Conservation (phyloP, 2,329 filamentous ascomycete species). For the Pyrenochaeta sp. region DNA sequence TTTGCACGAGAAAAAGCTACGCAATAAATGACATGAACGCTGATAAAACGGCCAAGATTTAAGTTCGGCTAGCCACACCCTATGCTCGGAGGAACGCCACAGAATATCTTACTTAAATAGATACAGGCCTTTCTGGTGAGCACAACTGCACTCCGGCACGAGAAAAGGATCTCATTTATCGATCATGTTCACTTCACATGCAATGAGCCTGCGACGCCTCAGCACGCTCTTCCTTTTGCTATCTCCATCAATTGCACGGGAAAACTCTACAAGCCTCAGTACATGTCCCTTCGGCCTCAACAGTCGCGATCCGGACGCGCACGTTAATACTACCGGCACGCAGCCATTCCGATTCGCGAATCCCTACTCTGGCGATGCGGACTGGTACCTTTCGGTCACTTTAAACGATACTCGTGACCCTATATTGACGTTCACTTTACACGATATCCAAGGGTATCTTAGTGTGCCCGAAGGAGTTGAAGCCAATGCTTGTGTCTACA, state of each 20-base stretch:
- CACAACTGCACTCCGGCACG: too few relatives aligned
- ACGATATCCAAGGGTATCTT: conserved; percentile 3
- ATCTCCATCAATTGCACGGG: neutral
- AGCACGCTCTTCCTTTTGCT: neutral
- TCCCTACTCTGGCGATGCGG: neutral
- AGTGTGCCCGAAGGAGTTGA: neutral
- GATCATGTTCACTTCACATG: too few relatives aligned
- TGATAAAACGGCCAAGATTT: too few relatives aligned
- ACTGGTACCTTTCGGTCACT: conserved; percentile 4
- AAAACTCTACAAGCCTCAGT: neutral
- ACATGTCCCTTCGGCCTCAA: neutral
- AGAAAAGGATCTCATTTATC: too few relatives aligned
- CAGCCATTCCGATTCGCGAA: neutral
- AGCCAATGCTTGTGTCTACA: neutral
- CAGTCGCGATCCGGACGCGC: neutral
- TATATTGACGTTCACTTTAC: neutral
- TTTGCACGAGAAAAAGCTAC: too few relatives aligned
- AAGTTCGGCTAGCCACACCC: too few relatives aligned
- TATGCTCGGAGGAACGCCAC: too few relatives aligned
- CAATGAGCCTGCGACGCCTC: too few relatives aligned
- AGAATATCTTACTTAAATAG: too few relatives aligned
- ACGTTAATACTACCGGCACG: conserved; percentile 3
- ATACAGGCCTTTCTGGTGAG: too few relatives aligned
- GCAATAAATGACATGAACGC: too few relatives aligned
- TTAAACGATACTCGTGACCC: conserved; percentile 3